Evolutionary conservation across 169 alveolate genomes (phyloP).

Genomic region (Besnoitia besnoiti): DNA sequence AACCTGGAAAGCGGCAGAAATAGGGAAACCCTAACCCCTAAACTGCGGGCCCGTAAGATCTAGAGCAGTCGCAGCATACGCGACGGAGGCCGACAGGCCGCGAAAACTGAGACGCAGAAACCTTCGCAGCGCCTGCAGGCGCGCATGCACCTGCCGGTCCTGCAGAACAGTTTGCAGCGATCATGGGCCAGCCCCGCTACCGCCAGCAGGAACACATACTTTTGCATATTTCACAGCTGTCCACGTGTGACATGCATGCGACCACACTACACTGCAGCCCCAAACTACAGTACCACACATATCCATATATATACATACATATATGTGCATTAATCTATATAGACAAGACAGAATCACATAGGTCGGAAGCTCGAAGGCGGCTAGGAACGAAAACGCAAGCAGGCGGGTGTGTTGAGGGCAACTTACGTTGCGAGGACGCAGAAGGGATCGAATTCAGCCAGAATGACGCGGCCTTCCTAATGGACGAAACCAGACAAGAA

Average conservation of each 20-base stretch:
- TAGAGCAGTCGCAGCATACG: too few relatives aligned
- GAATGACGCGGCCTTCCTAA: slow-evolving; percentile 31
- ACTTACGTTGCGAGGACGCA: slow-evolving; percentile 17
- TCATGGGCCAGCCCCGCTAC: neutral
- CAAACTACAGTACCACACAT: too few relatives aligned
- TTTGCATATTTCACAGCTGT: too few relatives aligned
- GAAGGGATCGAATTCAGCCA: neutral
- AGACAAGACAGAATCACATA: neutral
- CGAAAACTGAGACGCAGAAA: neutral
- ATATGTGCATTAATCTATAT: neutral
- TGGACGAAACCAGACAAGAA: neutral
- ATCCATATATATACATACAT: neutral
- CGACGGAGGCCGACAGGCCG: neutral
- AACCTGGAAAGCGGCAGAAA: neutral
- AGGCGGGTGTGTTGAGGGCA: neutral
- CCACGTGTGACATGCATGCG: too few relatives aligned
- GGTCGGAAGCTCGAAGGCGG: neutral
- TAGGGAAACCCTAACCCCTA: too few relatives aligned
- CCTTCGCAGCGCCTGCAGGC: too few relatives aligned
- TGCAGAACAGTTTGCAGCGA: too few relatives aligned
- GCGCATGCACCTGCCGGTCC: too few relatives aligned
- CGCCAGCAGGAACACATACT: too few relatives aligned
- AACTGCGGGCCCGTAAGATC: neutral
- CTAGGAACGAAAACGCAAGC: neutral
- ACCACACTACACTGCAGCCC: too few relatives aligned